Evolutionary conservation across 2,329 filamentous ascomycete species (phyloP).

Genomic region (Gnomoniopsis smithogilvyi): DNA sequence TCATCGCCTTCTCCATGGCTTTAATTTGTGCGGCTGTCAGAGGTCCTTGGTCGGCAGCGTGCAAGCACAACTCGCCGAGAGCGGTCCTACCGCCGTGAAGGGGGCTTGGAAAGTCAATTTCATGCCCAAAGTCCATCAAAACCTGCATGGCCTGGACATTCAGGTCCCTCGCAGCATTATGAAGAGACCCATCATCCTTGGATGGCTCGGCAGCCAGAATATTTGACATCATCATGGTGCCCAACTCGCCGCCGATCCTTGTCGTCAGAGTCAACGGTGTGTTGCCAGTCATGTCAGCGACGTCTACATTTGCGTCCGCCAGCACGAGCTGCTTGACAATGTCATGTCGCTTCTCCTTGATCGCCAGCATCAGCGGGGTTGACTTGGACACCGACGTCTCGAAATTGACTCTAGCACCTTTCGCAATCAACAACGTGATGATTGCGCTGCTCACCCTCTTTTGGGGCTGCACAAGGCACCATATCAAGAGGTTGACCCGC

Average conservation of each 20-base stretch:
- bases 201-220: slow-evolving; percentile 54
- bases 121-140: slow-evolving; percentile 57
- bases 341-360: slow-evolving; percentile 53
- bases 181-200: slow-evolving; percentile 63
- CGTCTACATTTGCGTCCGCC: slow-evolving; percentile 57
- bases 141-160: slow-evolving; percentile 54
- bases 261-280: slow-evolving; percentile 61
- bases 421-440: slow-evolving; percentile 53
- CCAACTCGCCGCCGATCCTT: slow-evolving; percentile 48
- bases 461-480: slow-evolving; percentile 60
- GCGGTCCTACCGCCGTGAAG: slow-evolving; percentile 61
- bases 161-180: slow-evolving; percentile 60
- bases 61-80: slow-evolving; percentile 60
- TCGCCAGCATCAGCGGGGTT: slow-evolving; percentile 59
- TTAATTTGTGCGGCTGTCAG: slow-evolving; percentile 47
- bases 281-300: slow-evolving; percentile 52
- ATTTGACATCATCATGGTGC: slow-evolving; percentile 50
- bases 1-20: slow-evolving; percentile 54
- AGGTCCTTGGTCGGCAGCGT: slow-evolving; percentile 44
- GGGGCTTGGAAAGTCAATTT: slow-evolving; percentile 62
- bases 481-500: slow-evolving; percentile 53
- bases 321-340: slow-evolving; percentile 54
- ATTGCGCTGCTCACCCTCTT: slow-evolving; percentile 59
- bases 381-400: slow-evolving; percentile 48
- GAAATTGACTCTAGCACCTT: slow-evolving; percentile 55